Evolutionary conservation across 106 monocot species (phyloP).

Genomic region (Cymbidium sinense): DNA sequence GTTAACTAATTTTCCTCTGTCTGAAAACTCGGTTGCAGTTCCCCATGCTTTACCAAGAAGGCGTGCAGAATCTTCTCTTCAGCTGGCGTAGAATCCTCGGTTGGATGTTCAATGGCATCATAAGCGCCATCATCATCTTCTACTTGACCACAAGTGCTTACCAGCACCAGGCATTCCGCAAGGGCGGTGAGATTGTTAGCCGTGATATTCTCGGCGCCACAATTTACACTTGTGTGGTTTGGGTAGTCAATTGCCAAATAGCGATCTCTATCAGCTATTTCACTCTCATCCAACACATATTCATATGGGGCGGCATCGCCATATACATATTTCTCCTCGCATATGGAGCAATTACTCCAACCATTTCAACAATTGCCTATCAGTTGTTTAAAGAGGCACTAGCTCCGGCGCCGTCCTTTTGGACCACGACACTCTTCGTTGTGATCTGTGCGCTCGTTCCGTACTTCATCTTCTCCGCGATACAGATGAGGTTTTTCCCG

Average conservation of each 20-base stretch:
- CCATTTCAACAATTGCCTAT: conserved; percentile 48
- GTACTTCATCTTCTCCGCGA: conserved; percentile 39
- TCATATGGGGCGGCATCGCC: conserved; percentile 76
- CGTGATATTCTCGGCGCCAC: conserved; percentile 38
- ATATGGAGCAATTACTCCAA: conserved; percentile 57
- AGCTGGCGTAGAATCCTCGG: conserved; percentile 18
- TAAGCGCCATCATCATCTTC: conserved; percentile 15
- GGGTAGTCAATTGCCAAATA: conserved; percentile 97
- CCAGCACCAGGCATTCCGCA: conserved; percentile 23
- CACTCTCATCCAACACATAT: conserved; percentile 86
- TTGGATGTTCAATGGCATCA: conserved; percentile 22
- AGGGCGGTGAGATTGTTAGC: conserved; percentile 38
- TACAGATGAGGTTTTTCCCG: conserved; percentile 77
- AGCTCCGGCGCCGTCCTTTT: conserved; percentile 49
- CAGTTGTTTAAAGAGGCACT: conserved; percentile 59
- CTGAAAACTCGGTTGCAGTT: conserved; percentile 10
- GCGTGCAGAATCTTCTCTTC: conserved; percentile 23
- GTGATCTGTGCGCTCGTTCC: conserved; percentile 60
- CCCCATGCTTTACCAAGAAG: conserved; percentile 25
- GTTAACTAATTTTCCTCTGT: neutral
- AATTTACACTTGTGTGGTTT: conserved; percentile 82
- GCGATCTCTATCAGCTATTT: conserved; percentile 82
- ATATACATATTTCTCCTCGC: conserved; percentile 57
- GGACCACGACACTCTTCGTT: conserved; percentile 59
- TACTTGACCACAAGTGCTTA: conserved; percentile 15